Evolutionary conservation across 1,284 basidiomycete species (phyloP), one percentile per base, ranked within the genome.

Genomic region (Heliocybe sulcata): DNA sequence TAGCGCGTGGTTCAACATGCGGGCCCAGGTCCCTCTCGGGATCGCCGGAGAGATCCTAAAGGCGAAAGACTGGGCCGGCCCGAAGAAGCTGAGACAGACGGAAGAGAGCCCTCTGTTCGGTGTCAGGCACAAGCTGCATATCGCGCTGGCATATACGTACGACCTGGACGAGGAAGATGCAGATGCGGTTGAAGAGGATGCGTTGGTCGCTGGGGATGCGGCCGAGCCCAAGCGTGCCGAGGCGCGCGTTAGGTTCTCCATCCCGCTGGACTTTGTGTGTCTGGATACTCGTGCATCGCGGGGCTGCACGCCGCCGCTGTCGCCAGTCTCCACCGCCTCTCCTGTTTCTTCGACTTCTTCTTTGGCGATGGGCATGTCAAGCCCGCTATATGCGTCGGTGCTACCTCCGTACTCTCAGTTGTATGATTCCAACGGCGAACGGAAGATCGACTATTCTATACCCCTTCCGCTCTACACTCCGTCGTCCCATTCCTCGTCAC

Each of bases 361-460:
- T n/a, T 54, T 55, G 11, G 52, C 59, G 27, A 55, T 60, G 12
- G 38, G 45, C 19, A 19, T 53, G 35, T 49, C 59, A 42, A 64
- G 57, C 58, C 54, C 58, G 54, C 69, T 69, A 16, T 72, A 70
- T 57, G 61, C 72, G 6, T 69, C 70, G 11, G 68, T 65, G 26
- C 78, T 90, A 14, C 90, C 89, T 1, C 77, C 83, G 2, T 92
- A 92, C 64, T 87, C 85, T 1, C 85, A 89, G 57, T 74, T 92
- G 19, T 92, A 83, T 67, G 71, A 90, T 62, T 63, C 74, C 22
- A 86, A 88, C 60, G 89, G 90, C 19, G 82, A 88, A 55, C 75
- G 77, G 53, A 86, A 81, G 67, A 73, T 87, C 48, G 86, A 90
- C 61, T 77, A 81, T 59, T 80, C 77, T 14, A 68, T 69, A n/a